Percentiles rank a stretch among this genome's conserved stretches.
Conservation (phyloP, 331 rosid genomes). For the Malus hybrid region DNA sequence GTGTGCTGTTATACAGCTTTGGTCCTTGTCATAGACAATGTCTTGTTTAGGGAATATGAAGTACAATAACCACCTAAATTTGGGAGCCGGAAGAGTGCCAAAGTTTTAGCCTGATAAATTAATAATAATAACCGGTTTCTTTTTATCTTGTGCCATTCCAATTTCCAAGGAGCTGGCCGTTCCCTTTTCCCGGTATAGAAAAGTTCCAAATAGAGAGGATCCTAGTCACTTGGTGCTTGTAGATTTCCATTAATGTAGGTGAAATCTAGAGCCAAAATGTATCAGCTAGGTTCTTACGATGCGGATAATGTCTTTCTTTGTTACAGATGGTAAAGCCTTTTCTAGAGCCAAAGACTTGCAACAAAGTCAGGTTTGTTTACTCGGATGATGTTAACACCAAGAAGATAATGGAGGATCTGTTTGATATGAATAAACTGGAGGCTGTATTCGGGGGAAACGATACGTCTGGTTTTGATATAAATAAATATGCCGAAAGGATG, state of each 20-base stretch:
- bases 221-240: neutral
- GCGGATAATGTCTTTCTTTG: slow-evolving; percentile 5
- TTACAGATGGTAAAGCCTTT: slow-evolving; percentile 74
- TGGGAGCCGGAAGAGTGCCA: neutral
- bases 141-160: neutral
- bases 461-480: slow-evolving; percentile 38
- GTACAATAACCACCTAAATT: neutral
- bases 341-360: slow-evolving; percentile 53
- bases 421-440: slow-evolving; percentile 66
- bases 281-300: slow-evolving; percentile 5
- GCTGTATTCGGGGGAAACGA: slow-evolving; percentile 82
- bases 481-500: slow-evolving; percentile 71
- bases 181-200: neutral
- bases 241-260: neutral
- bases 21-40: neutral
- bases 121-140: neutral
- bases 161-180: neutral
- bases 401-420: slow-evolving; percentile 75
- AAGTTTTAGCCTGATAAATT: neutral
- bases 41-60: neutral
- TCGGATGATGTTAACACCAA: slow-evolving; percentile 41
- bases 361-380: slow-evolving; percentile 68
- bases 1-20: neutral
- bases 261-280: neutral
- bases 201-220: neutral